Conservation (phyloP, 805 yeast genomes). For the Debaryomyces maramus region DNA sequence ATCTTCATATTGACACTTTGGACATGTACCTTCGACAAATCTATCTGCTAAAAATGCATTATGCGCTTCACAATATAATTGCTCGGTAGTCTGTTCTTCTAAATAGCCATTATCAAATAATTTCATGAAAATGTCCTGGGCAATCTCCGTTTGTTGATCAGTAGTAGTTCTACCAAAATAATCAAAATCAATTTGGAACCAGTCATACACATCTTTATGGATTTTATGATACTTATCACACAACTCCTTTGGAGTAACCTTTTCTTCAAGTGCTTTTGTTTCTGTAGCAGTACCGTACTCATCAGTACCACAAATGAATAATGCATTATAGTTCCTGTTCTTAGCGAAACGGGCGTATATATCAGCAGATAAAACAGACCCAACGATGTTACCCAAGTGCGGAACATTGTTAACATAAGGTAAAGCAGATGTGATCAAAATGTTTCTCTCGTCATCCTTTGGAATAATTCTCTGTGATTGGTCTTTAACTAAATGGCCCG, state of each 20-base stretch:
- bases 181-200: slow-evolving; percentile 96
- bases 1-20: slow-evolving; percentile 90
- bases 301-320: slow-evolving; percentile 94
- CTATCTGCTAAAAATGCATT: slow-evolving; percentile 93
- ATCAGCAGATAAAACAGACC: slow-evolving; percentile 93
- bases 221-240: slow-evolving; percentile 88
- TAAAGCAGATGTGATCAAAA: slow-evolving; percentile 90
- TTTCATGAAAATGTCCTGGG: slow-evolving; percentile 87
- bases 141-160: slow-evolving; percentile 84
- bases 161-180: slow-evolving; percentile 97
- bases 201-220: slow-evolving; percentile 88
- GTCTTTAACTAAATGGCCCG: slow-evolving; percentile 33
- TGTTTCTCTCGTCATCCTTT: slow-evolving; percentile 68
- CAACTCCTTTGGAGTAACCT: slow-evolving; percentile 80
- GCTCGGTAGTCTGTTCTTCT: slow-evolving; percentile 86
- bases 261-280: slow-evolving; percentile 95
- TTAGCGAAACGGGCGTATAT: slow-evolving; percentile 88
- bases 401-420: slow-evolving; percentile 99
- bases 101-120: slow-evolving; percentile 73
- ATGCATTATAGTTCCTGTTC: slow-evolving; percentile 81
- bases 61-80: slow-evolving; percentile 88
- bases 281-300: slow-evolving; percentile 99
- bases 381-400: slow-evolving; percentile 95
- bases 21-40: slow-evolving; percentile 96
- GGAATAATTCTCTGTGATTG: slow-evolving; percentile 49